Evolutionary conservation across 2,329 filamentous ascomycete species (phyloP).

Genomic region (Diplodia sapinea): DNA sequence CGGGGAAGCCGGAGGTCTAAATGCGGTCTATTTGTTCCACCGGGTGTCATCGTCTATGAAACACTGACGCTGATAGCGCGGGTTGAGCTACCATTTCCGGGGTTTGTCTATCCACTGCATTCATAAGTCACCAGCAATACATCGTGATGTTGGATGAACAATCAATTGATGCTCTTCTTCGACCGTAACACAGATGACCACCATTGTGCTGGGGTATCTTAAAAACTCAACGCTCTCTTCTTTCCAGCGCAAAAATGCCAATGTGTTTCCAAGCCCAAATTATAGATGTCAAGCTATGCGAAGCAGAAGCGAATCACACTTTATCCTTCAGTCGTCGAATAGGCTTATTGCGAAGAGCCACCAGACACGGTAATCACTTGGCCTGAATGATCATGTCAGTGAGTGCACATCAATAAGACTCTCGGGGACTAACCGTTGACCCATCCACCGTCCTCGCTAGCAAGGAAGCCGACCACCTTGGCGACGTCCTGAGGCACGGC

Average conservation of each 20-base stretch:
- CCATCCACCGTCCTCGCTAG: conserved; percentile 50
- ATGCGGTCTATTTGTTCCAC: not conserved
- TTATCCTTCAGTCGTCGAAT: not conserved
- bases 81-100: too few relatives aligned
- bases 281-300: not conserved
- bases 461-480: conserved; percentile 50
- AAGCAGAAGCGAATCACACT: not conserved
- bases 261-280: not conserved
- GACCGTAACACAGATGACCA: not conserved
- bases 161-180: not conserved
- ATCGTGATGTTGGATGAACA: not conserved
- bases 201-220: conserved; percentile 9
- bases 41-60: not conserved
- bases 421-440: conserved; percentile 42
- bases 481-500: conserved; percentile 55
- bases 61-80: not conserved
- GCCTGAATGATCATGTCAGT: conserved; percentile 36
- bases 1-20: not conserved
- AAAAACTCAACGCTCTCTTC: not conserved
- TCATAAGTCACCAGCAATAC: not conserved
- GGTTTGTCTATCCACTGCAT: not conserved
- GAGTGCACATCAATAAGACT: not conserved
- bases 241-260: not conserved
- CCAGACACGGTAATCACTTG: conserved; percentile 51
- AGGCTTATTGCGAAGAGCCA: conserved; percentile 47